Conservation (phyloP, 441 rosid genomes). For the Biscutella auriculata region DNA sequence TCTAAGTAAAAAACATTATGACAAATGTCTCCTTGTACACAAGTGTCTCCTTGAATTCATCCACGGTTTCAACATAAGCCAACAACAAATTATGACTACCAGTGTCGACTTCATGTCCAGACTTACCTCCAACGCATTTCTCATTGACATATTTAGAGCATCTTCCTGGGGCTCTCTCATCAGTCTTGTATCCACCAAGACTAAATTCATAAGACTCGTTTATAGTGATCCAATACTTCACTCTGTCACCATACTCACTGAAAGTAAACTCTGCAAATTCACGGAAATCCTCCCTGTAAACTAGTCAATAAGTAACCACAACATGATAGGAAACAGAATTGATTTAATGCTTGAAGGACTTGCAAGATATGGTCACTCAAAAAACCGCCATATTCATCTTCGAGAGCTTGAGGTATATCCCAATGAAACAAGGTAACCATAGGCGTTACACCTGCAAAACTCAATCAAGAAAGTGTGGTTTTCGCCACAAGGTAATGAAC, state of each 20-base stretch:
- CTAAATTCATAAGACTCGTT: conserved; percentile 28
- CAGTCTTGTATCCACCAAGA: no score
- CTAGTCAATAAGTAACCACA: background rate
- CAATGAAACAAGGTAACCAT: conserved; percentile 33
- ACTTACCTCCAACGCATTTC: conserved; percentile 18
- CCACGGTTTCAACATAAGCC: conserved; percentile 29
- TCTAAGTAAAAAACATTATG: no score
- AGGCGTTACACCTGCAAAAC: conserved; percentile 28
- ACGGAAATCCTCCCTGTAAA: conserved; percentile 18
- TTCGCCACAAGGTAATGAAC: background rate
- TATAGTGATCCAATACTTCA: conserved; percentile 33
- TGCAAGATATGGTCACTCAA: conserved; percentile 24
- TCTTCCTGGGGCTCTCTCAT: no score
- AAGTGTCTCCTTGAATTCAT: conserved; percentile 22
- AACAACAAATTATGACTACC: conserved; percentile 24
- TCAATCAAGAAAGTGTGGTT: background rate
- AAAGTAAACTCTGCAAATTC: conserved; percentile 25
- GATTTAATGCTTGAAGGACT: background rate
- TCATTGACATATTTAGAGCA: conserved; percentile 21
- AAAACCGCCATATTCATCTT: conserved; percentile 29
- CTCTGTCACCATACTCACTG: conserved; percentile 38
- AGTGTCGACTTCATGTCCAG: conserved; percentile 24
- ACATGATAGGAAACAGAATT: background rate
- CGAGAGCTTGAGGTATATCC: conserved; percentile 29
- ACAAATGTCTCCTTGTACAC: no score